phyloP scores from a whole-genome alignment of 2,329 filamentous ascomycete species.

The Fusarium liriodendri region DNA sequence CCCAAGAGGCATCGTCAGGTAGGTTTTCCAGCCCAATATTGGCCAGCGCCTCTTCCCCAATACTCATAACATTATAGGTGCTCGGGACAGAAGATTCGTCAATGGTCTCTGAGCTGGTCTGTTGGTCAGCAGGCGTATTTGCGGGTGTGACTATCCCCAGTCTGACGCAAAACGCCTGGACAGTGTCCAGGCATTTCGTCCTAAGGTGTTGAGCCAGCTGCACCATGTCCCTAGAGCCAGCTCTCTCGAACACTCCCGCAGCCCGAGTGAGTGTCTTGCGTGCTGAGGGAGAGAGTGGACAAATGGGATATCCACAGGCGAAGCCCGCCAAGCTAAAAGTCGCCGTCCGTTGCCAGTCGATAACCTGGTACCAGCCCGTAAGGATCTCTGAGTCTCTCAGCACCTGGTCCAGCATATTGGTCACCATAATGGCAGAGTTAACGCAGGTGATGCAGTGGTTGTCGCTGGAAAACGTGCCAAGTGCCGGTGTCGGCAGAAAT shows the following conservation, averaged over 20 bases:
- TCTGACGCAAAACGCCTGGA: slow-evolving; percentile 33
- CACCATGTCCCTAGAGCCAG: background rate
- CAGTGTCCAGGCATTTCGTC: slow-evolving; percentile 25
- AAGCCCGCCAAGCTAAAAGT: slow-evolving; percentile 35
- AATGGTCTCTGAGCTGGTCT: background rate
- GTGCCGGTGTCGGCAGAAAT: slow-evolving; percentile 46
- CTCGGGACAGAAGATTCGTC: background rate
- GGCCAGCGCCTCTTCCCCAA: slow-evolving; percentile 13
- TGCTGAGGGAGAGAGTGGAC: slow-evolving; percentile 34
- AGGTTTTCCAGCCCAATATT: slow-evolving; percentile 6
- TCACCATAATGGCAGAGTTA: slow-evolving; percentile 43
- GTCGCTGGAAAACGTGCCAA: slow-evolving; percentile 41
- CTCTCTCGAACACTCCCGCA: slow-evolving; percentile 28
- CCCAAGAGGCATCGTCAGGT: slow-evolving; percentile 23
- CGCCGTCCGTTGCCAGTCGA: slow-evolving; percentile 45
- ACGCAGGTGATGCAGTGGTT: slow-evolving; percentile 39
- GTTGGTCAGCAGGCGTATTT: slow-evolving; percentile 3
- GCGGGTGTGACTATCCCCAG: slow-evolving; percentile 35
- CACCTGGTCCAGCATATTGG: slow-evolving; percentile 43
- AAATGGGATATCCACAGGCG: slow-evolving; percentile 42
- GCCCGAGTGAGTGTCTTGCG: slow-evolving; percentile 28
- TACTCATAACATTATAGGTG: slow-evolving; percentile 25
- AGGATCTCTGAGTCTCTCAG: slow-evolving; percentile 42
- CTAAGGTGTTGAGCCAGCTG: slow-evolving; percentile 20
- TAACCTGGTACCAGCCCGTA: slow-evolving; percentile 43